These are phyloP conservation scores for Daldinia childiae DNA, from an alignment of 495 filamentous ascomycete genomes.

Conservation along the genomic window DNA sequence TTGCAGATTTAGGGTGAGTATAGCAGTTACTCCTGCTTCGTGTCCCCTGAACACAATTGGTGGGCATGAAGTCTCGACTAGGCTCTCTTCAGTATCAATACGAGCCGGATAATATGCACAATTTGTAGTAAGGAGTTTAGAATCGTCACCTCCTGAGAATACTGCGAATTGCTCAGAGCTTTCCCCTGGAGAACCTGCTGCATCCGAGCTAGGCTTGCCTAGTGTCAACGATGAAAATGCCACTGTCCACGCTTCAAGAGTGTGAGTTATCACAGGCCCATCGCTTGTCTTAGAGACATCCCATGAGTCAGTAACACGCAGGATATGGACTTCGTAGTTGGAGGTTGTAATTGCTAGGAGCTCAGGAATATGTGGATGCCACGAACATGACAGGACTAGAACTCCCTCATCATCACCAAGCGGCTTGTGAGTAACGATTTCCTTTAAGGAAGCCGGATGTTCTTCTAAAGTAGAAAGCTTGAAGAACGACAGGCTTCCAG, in stretches of 20 bases:
- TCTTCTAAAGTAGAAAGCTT: conserved; percentile 46
- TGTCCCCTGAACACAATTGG: conserved; percentile 63
- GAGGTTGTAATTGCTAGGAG: conserved; percentile 74
- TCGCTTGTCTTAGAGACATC: conserved; percentile 35
- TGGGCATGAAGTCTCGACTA: conserved; percentile 51
- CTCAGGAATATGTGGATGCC: conserved; percentile 64
- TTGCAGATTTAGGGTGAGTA: conserved; percentile 69
- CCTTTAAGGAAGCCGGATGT: conserved; percentile 41
- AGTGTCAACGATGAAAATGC: conserved; percentile 55
- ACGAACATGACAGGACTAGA: conserved; percentile 76
- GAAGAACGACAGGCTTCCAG: conserved; percentile 74
- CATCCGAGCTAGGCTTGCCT: conserved; percentile 1
- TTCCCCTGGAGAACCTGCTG: neutral
- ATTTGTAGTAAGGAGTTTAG: conserved; percentile 51
- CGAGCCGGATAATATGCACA: conserved; percentile 31
- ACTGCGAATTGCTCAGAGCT: conserved; percentile 42
- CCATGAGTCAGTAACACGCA: conserved; percentile 47
- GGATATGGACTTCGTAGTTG: conserved; percentile 66
- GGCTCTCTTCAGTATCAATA: conserved; percentile 22
- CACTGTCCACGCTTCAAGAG: conserved; percentile 74
- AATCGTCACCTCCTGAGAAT: conserved; percentile 78
- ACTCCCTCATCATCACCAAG: conserved; percentile 58
- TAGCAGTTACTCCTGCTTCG: conserved; percentile 86
- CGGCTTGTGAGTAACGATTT: conserved; percentile 46
- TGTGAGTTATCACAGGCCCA: conserved; percentile 52